Evolutionary conservation across 164 flowering plant genomes (phyloP), one percentile per base, ranked within the genome.

Genomic region (Tetrastigma voinierianum): DNA sequence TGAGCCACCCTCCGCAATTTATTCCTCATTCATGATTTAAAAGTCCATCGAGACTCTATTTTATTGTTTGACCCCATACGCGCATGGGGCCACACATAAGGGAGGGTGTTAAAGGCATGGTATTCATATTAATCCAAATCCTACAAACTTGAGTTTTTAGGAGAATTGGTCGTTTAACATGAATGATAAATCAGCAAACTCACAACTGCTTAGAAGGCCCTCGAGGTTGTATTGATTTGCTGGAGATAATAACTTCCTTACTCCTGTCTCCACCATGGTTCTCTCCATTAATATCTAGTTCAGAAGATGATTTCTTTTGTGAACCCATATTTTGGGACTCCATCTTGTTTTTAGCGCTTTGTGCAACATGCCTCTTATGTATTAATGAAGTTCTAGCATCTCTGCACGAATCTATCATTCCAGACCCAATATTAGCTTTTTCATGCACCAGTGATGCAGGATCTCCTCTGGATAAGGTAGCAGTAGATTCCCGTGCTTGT

Each of bases 191-290:
- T 40, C n/a, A 16, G 7, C 13, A 48, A 48, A 66, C 74, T 65
- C 47, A 72, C 74, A 65, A 21, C 16, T 19, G 15, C 43, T 61
- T 72, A n/a, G 23, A 9, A 15, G 54, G 46, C 5, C 52, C 47
- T n/a, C 25, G 24, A 46, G 24, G 47, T 58, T 20, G 56, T 49
- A 57, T 57, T 21, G 58, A 47, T 23, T 43, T 62, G 18, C 13
- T 19, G 25, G 57, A 16, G 1, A 25, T 10, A 46, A 13, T 43
- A 11, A 21, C 25, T 24, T 65, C n/a, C 58, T 48, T 56, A 59
- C 7, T 15, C 3, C 12, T 13, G 32, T 18, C 51, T 32, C 18
- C 18, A 52, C 46, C 53, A 9, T 18, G 23, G 16, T 53, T 56
- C 70, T 24, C 21, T 18, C 20, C 20, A 23, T 14, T 1, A 25